Conservation (phyloP, 139 green algal genomes). For the Bryopsis sp. region DNA sequence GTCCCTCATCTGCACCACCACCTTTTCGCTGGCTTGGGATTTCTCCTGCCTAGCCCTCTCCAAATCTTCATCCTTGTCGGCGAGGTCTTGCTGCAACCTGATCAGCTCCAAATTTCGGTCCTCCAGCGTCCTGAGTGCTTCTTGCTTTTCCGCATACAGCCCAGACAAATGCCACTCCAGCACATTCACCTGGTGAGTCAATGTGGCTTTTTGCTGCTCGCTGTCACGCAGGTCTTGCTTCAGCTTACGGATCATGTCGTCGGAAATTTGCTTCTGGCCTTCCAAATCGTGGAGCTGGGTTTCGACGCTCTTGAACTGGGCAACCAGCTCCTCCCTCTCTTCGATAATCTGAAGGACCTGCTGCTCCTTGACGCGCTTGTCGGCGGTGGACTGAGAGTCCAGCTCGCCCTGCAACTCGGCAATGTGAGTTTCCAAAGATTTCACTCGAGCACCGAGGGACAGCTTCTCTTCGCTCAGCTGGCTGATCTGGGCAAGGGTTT, state of each 20-base stretch:
- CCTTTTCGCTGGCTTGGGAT: too few relatives aligned
- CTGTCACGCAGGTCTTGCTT: constrained; percentile 14
- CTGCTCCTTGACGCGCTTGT: too few relatives aligned
- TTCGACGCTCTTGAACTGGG: neutral
- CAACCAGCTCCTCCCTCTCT: neutral
- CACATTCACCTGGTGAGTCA: constrained; percentile 11
- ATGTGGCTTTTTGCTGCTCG: constrained; percentile 10
- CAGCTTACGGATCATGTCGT: constrained; percentile 9
- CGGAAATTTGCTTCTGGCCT: neutral
- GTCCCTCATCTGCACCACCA: too few relatives aligned
- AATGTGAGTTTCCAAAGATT: neutral
- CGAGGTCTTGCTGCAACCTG: constrained; percentile 5
- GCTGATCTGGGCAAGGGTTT: constrained; percentile 1
- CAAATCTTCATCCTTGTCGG: constrained; percentile 11
- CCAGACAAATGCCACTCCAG: constrained; percentile 15
- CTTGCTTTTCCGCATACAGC: constrained; percentile 11
- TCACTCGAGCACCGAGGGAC: neutral
- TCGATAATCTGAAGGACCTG: too few relatives aligned
- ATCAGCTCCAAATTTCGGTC: constrained; percentile 7
- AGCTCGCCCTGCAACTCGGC: too few relatives aligned
- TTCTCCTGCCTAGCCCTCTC: neutral
- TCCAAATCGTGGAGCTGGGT: constrained; percentile 8
- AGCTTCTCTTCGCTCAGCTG: constrained; percentile 6
- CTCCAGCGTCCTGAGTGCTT: neutral
- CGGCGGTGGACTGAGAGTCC: too few relatives aligned